phyloP scores from a whole-genome alignment of 441 rosid species.

The Erysimum pusillum region DNA sequence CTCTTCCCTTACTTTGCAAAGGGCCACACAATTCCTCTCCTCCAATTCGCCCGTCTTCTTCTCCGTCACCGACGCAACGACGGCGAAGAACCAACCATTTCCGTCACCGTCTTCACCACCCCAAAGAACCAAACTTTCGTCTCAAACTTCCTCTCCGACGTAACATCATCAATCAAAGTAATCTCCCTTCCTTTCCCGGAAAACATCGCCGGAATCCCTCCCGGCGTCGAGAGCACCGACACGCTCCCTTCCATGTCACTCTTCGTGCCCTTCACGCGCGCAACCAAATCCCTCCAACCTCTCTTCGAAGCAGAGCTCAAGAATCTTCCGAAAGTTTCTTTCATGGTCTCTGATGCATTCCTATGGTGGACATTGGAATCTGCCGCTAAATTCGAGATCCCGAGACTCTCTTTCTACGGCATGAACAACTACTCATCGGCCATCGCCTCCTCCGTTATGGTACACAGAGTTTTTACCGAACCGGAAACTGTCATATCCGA shows the following conservation, averaged over 20 bases:
- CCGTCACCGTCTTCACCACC: conserved; percentile 71
- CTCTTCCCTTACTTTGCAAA: conserved; percentile 85
- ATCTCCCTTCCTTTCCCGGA: conserved; percentile 64
- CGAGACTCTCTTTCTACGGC: conserved; percentile 62
- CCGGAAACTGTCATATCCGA: conserved; percentile 41
- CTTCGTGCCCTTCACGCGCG: conserved; percentile 54
- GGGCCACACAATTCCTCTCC: conserved; percentile 81
- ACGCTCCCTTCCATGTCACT: conserved; percentile 68
- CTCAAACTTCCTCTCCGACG: conserved; percentile 51
- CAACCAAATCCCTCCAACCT: conserved; percentile 69
- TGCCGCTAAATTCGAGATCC: conserved; percentile 63
- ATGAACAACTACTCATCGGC: conserved; percentile 46
- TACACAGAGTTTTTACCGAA: conserved; percentile 23
- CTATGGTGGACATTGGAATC: conserved; percentile 82
- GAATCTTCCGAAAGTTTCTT: conserved; percentile 52
- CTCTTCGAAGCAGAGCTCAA: conserved; percentile 55
- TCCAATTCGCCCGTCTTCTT: conserved; percentile 68
- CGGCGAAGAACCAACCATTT: neutral
- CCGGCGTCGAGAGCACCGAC: conserved; percentile 71
- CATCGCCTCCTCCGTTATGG: neutral
- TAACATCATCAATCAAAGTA: conserved; percentile 34
- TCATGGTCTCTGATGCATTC: conserved; percentile 72
- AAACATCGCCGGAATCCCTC: conserved; percentile 54
- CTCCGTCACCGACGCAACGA: conserved; percentile 49
- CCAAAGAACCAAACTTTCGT: conserved; percentile 65